Conservation (phyloP, 202 grass and related monocot genomes). For the Dendrocalamus latiflorus region DNA sequence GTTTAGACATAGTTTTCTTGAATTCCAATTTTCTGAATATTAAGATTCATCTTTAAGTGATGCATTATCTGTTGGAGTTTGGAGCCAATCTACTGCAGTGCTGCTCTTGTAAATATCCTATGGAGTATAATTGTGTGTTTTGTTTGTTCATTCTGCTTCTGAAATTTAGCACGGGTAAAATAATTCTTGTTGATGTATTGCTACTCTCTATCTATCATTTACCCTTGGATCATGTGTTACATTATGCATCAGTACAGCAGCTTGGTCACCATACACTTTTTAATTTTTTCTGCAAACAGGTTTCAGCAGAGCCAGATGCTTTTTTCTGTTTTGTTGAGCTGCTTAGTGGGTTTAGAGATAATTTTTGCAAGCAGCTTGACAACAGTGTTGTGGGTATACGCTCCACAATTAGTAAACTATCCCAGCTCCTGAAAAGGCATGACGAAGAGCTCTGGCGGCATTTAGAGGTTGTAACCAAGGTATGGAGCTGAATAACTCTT, state of each 20-base stretch:
- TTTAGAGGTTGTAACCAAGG: conserved; percentile 90
- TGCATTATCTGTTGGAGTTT: background rate
- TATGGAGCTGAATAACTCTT: conserved; percentile 20
- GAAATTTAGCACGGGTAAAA: background rate
- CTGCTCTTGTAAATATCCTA: background rate
- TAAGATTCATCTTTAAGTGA: background rate
- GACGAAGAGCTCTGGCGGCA: conserved; percentile 98
- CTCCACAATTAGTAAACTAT: conserved; percentile 77
- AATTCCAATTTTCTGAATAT: background rate
- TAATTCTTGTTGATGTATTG: background rate
- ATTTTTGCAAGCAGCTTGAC: conserved; percentile 98
- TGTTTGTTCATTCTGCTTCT: background rate
- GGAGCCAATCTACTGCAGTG: background rate
- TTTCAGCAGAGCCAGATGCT: conserved; percentile 60
- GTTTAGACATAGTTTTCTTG: background rate
- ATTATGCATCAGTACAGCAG: background rate
- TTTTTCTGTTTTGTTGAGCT: conserved; percentile 97
- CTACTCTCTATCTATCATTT: background rate
- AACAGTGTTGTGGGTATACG: conserved; percentile 91
- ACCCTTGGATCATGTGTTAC: background rate
- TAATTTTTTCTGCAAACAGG: conserved; percentile 40
- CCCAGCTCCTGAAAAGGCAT: conserved; percentile 84
- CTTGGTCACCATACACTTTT: background rate
- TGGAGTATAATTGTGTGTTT: background rate
- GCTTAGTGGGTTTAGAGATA: conserved; percentile 88